Evolutionary conservation across 805 yeast species (phyloP), one percentile per base, ranked within the genome.

Genomic region (Hanseniaspora thailandica): DNA sequence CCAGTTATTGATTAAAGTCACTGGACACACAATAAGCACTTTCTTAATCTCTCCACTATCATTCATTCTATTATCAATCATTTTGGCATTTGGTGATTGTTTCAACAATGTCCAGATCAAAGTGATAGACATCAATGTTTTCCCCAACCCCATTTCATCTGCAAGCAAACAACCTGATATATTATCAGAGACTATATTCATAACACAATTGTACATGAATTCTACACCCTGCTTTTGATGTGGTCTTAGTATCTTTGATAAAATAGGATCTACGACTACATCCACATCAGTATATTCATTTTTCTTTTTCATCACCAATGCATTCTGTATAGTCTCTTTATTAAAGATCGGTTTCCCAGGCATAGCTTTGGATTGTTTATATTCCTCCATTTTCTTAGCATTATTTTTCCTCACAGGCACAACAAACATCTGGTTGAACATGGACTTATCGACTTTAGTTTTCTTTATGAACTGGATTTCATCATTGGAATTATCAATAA

Each of bases 101-200:
- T 76, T 81, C 19, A 86, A 64, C 19, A 93, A 66, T 0, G 96
- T 87, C 94, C 95, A 87, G 4, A 90, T 74, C 39, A 87, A 64
- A 0, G 95, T 63, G 5, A 93, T 90, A 0, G 96, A 79, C 77
- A 82, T 89, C 40, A 93, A 67, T 0, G 97, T 89, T 61, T 85
- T 85, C 2, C 96, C 96, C 17, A 93, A 70, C 0, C 98, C 98
- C 98, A 93, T 93, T 60, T 90, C 97, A 66, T 93, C 98, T 0
- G 98, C 98, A 41, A 93, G 66, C 5, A 93, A 68, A 2, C 90
- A 89, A 0, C 98, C 97, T 41, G 67, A 59, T 17, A 67, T 58
- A 45, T 57, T 56, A 20, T 67, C 67, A 4, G 73, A 74, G 25
- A 76, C 69, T 49, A 76, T 67, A 0, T 95, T 95, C 82, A 84